Evolutionary conservation across 2,329 filamentous ascomycete genomes (phyloP).

Genomic region (Aureobasidium musti): DNA sequence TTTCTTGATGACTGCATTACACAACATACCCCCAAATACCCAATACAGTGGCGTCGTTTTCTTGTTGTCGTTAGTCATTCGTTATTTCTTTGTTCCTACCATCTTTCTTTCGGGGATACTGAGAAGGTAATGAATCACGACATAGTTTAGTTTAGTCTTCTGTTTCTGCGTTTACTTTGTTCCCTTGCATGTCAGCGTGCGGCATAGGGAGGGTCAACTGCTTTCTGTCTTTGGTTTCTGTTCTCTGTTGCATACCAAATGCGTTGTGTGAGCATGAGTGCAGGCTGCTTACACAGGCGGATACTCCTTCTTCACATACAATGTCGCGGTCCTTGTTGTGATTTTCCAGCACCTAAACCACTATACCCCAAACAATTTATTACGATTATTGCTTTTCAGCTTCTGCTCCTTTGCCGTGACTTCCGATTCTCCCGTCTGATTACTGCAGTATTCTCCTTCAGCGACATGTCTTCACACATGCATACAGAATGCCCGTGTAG

Average conservation of each 20-base stretch:
- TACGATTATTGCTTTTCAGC: background rate
- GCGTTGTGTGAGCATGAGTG: background rate
- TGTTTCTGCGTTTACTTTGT: background rate
- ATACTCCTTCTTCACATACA: background rate
- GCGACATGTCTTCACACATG: background rate
- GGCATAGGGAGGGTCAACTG: background rate
- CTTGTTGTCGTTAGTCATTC: background rate
- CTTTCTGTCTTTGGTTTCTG: background rate
- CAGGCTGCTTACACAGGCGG: background rate
- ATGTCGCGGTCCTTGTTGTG: background rate
- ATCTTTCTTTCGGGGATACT: background rate
- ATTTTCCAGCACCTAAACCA: background rate
- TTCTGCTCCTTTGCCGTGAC: background rate
- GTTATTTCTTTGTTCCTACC: background rate
- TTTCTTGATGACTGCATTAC: background rate
- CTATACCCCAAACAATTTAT: background rate
- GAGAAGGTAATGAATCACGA: constrained; percentile 22
- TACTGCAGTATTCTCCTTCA: background rate
- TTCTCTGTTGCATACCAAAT: background rate
- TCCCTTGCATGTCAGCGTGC: constrained; percentile 16
- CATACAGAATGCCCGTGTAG: background rate
- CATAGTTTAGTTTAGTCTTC: background rate
- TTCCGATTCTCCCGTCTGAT: background rate
- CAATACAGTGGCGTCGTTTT: constrained; percentile 11
- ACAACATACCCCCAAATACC: constrained; percentile 24